Conservation (phyloP, 352 stramenopile species). For the Albugo candida region DNA sequence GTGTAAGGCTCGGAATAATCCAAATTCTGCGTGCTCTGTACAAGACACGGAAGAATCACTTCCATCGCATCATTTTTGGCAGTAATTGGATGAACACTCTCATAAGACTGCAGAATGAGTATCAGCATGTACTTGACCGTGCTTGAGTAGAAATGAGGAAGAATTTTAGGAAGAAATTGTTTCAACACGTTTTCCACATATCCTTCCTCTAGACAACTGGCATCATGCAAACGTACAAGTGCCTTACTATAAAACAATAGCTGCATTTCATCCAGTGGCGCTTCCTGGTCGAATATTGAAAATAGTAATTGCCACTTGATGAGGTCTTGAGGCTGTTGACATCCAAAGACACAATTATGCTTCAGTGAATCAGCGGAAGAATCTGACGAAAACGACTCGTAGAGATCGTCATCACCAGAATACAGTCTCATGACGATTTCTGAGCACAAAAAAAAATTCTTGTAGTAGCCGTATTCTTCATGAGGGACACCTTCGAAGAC, state of each 20-base stretch:
- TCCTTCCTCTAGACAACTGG: constrained; percentile 70
- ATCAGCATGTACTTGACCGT: constrained; percentile 83
- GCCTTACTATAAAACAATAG: constrained; percentile 76
- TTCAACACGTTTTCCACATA: constrained; percentile 72
- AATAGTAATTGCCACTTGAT: constrained; percentile 70
- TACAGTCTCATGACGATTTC: constrained; percentile 84
- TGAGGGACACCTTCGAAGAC: constrained; percentile 50
- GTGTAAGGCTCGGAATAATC: neutral
- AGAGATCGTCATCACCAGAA: constrained; percentile 72
- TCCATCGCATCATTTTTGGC: constrained; percentile 77
- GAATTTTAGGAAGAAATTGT: constrained; percentile 48
- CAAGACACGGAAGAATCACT: constrained; percentile 43
- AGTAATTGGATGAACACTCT: constrained; percentile 76
- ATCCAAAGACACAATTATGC: constrained; percentile 52
- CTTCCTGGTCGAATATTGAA: constrained; percentile 55
- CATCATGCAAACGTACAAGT: constrained; percentile 68
- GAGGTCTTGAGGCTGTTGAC: constrained; percentile 46
- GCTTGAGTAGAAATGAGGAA: constrained; percentile 72
- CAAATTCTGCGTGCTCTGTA: constrained; percentile 16
- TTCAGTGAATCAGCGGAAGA: constrained; percentile 43
- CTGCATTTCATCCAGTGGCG: constrained; percentile 72
- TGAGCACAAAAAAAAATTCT: constrained; percentile 74
- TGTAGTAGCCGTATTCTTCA: constrained; percentile 80
- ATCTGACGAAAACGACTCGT: constrained; percentile 75
- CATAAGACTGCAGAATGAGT: constrained; percentile 73